Evolutionary conservation across 768 basidiomycete genomes (phyloP), one percentile per base, ranked within the genome.

Genomic region (Rhizopogon salebrosus): DNA sequence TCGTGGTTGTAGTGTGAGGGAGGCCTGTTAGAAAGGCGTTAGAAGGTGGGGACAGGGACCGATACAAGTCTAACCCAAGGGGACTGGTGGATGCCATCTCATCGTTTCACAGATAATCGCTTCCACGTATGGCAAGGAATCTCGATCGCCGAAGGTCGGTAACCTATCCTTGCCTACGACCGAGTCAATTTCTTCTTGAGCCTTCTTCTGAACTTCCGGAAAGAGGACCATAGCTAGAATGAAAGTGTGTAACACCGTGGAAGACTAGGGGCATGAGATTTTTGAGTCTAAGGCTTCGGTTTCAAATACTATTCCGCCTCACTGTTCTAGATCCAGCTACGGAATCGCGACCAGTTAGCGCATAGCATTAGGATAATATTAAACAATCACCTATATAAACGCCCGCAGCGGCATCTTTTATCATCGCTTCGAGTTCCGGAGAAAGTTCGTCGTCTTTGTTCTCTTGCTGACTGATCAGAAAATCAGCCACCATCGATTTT

Each of bases 151-250:
- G 10, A 55, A 49, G 14, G 41, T 38, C 4, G 56, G 50, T n/a
- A 52, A 4, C n/a, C 16, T 26, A 16, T 23, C 45, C 9, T 31
- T 42, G 3, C 56, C 41, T 5, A 49, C 18, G 9, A 55, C 29
- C 3, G 45, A n/a, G 16, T 55, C 50, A 2, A 57, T 36, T n/a
- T 57, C 50, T 4, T 38, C 54, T 22, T 41, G 50, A 24, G 20
- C 41, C 34, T 27, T 51, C 7, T 36, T 27, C 35, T 55, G 57
- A 31, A 57, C 45, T 11, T 55, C 43, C 6, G 54, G 57, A 31
- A 51, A 16, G 36, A 57, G 46, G n/a, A 52, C 13, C 51, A 55
- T 41, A 7, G 39, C 51, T 3, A 55, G 20, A 18, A 48, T 34
- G 7, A 57, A 35, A 3, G 41, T 54, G 10, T 43, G 31, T 29